phyloP scores from a whole-genome alignment of 257 asterid species.

The Solanum tacnaense region DNA sequence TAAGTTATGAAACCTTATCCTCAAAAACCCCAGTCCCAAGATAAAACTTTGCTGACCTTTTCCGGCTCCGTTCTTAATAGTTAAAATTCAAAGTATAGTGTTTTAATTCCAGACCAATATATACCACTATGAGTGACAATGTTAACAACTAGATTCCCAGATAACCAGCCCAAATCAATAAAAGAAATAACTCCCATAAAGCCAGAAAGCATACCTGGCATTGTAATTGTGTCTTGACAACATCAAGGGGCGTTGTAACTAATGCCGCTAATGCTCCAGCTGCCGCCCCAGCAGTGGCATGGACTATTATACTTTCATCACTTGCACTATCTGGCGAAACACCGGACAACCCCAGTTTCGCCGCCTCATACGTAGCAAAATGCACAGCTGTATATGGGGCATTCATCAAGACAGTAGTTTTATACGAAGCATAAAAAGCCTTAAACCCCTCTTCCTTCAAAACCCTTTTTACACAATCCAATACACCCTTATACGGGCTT shows the following conservation, averaged over 20 bases:
- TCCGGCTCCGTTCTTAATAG: background rate
- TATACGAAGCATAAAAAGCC: slow-evolving; percentile 77
- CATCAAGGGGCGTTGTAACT: slow-evolving; percentile 89
- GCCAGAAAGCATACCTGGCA: slow-evolving; percentile 60
- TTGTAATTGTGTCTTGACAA: slow-evolving; percentile 90
- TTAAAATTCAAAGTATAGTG: background rate
- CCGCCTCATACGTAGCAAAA: slow-evolving; percentile 84
- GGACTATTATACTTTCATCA: slow-evolving; percentile 66
- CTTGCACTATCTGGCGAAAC: slow-evolving; percentile 48
- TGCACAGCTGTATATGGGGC: slow-evolving; percentile 96
- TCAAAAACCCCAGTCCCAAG: background rate
- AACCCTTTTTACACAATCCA: slow-evolving; percentile 72
- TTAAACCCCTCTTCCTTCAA: slow-evolving; percentile 67
- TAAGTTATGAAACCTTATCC: background rate
- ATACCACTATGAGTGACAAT: background rate
- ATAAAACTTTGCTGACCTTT: background rate
- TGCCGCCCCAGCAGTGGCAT: slow-evolving; percentile 94
- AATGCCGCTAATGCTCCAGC: slow-evolving; percentile 91
- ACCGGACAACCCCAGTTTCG: slow-evolving; percentile 59
- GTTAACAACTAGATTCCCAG: background rate
- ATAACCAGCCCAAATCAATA: background rate
- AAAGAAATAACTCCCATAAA: background rate
- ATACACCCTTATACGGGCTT: slow-evolving; percentile 76
- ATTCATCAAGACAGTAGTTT: slow-evolving; percentile 87
- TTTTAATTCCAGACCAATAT: background rate